Evolutionary conservation across 192 early-diverging fungal species (phyloP).

Genomic region (Podila epigama): DNA sequence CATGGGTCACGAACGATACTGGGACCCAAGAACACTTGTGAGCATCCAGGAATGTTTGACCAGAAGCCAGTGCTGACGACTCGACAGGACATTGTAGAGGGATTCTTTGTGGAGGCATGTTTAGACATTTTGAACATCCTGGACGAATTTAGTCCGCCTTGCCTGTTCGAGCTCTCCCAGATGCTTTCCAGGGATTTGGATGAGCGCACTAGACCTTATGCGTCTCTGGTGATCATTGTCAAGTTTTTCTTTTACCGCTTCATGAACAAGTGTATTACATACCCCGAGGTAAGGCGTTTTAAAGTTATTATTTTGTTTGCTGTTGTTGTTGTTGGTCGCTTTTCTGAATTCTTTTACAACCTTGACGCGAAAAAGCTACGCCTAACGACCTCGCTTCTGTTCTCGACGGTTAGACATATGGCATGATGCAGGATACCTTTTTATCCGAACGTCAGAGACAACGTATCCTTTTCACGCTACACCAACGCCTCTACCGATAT

Average conservation of each 20-base stretch:
- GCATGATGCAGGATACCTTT: constrained; percentile 47
- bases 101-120: constrained; percentile 44
- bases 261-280: constrained; percentile 49
- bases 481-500: constrained; percentile 50
- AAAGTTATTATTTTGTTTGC: not conserved
- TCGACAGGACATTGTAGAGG: constrained; percentile 34
- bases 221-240: constrained; percentile 44
- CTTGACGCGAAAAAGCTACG: too few species aligned
- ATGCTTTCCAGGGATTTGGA: constrained; percentile 30
- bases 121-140: constrained; percentile 41
- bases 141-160: constrained; percentile 45
- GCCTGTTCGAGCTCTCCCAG: constrained; percentile 35
- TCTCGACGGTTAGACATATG: constrained; percentile 31
- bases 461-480: constrained; percentile 36
- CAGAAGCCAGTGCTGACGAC: not conserved
- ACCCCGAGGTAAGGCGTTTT: constrained; percentile 39
- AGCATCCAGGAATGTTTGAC: not conserved
- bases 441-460: constrained; percentile 46
- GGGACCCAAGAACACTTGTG: not conserved
- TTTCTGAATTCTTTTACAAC: not conserved
- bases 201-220: constrained; percentile 26
- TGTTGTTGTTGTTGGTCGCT: not conserved
- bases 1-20: not conserved
- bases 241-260: constrained; percentile 53
- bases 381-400: not conserved